Evolutionary conservation across 208 protist genomes (phyloP), one percentile per base, ranked within the genome.

Genomic region (Wallacemonas sp.): DNA sequence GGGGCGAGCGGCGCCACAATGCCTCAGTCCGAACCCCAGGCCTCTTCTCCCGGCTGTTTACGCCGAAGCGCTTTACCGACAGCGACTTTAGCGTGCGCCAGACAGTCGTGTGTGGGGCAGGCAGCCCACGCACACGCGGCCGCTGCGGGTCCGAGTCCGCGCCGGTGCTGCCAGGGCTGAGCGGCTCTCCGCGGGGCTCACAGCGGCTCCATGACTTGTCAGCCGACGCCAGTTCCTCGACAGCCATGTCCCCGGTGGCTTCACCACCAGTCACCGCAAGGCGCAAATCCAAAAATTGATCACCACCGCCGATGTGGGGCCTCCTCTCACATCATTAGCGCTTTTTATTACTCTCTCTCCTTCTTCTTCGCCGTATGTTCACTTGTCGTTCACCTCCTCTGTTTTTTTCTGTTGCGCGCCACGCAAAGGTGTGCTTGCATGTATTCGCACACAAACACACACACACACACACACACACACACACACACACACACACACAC

Each of bases 281-380:
- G n/a, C n/a, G n/a, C n/a, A n/a, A n/a, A n/a, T n/a, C n/a, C n/a
- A n/a, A n/a, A n/a, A n/a, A n/a, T n/a, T n/a, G n/a, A n/a, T n/a
- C n/a, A n/a, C n/a, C n/a, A n/a, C n/a, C n/a, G n/a, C n/a, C n/a
- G n/a, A n/a, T n/a, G 13, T 13, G 32, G 33, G 19, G n/a, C 27
- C 13, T 22, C 19, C 48, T 55, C 38, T 55, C 32, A 33, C 22
- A 36, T 54, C 9, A 19, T 70, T 21, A 3, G n/a, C n/a, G n/a
- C n/a, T 68, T 38, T n/a, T 29, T 27, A 44, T 53, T 26, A 32
- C 27, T 64, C 34, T 45, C 15, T 53, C 39, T 37, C 34, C 36
- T 50, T 44, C n/a, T 17, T 15, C 44, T 41, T 24, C n/a, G 54
- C 36, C 26, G 44, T 44, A 27, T 24, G 10, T 19, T 15, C 12